Conservation (phyloP, 805 yeast genomes). For the Kuraishia piskuri region DNA sequence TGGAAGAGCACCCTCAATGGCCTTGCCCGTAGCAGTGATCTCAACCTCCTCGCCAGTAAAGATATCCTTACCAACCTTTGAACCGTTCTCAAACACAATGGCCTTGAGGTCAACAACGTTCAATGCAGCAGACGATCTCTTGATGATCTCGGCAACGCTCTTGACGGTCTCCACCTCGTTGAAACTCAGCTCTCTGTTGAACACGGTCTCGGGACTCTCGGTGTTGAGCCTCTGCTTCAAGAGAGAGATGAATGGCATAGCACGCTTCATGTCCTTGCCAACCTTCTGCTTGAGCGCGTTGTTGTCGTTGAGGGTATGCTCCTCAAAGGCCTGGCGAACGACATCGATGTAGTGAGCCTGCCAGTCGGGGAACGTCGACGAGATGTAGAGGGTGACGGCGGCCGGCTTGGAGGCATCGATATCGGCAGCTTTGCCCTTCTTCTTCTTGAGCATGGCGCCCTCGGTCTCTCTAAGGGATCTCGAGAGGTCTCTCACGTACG, state of each 20-base stretch:
- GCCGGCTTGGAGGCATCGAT: constrained; percentile 71
- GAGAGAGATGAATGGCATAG: constrained; percentile 91
- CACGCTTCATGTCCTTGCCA: constrained; percentile 90
- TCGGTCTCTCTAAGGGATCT: constrained; percentile 91
- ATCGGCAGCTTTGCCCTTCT: constrained; percentile 73
- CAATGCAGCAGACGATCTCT: constrained; percentile 55
- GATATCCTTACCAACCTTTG: constrained; percentile 53
- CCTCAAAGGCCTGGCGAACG: constrained; percentile 68
- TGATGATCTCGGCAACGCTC: constrained; percentile 43
- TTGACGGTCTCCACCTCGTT: constrained; percentile 65
- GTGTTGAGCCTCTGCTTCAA: constrained; percentile 70
- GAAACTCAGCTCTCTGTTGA: constrained; percentile 83
- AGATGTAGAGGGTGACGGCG: constrained; percentile 61
- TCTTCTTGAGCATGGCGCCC: constrained; percentile 73
- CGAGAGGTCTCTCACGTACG: constrained; percentile 68
- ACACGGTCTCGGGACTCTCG: constrained; percentile 70
- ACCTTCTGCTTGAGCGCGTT: constrained; percentile 54
- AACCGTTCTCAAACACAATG: constrained; percentile 56
- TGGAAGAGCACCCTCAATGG: constrained; percentile 79
- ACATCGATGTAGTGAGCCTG: constrained; percentile 53
- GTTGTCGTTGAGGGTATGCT: constrained; percentile 55
- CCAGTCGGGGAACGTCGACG: constrained; percentile 74
- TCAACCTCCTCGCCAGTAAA: constrained; percentile 63
- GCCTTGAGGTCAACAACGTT: constrained; percentile 50
- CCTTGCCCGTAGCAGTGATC: constrained; percentile 56